Evolutionary conservation across 2,329 filamentous ascomycete species (phyloP), one percentile per base, ranked within the genome.

Genomic region (Neofusicoccum umdonicola): DNA sequence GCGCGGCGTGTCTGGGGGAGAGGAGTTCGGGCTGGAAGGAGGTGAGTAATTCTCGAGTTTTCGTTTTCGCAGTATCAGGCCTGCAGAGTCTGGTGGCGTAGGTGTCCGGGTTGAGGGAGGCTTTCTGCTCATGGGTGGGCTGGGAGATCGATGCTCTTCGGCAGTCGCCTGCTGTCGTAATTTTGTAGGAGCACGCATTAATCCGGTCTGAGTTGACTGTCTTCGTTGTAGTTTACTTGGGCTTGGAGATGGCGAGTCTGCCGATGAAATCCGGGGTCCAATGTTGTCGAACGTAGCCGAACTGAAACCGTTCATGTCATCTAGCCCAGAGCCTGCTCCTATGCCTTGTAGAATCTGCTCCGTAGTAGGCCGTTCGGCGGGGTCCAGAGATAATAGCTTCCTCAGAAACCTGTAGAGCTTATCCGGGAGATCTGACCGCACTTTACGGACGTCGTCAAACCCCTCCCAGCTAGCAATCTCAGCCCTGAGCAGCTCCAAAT

Each of bases 391-490:
- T 5, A 99, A 84, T 4, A 99, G 82, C 64, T 87, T 87, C 74
- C 92, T 93, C 3, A 99, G 83, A 62, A 96, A 88, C 51, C 87
- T 87, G 77, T 98, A 99, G 0, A 99, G 84, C 74, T 91, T 90
- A 4, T 92, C 85, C 0, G 95, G 95, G 0, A 99, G 81, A 71
- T 98, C 95, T 0, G 90, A 87, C 1, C 94, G 86, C 68, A 90
- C 85, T 41, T 88, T 84, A 39, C 87, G 84, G 69, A 91, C 89
- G 66, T 92, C 89, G 67, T 92, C 87, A 70, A 98, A 96, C 0
- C 95, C 95, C 62, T 88, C 82, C 95, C 95, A 99, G 39, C 85
- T 83, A 11, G 88, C 87, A 64, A 99, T 98, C 76, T 99, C 95
- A 3, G 84, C 89, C 47, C 93, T 87, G 35, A 99, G 83, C 68